Percentiles rank a stretch among this genome's conserved stretches.
phyloP scores from a whole-genome alignment of 2,329 filamentous ascomycete species.

The Rosellinia necatrix region DNA sequence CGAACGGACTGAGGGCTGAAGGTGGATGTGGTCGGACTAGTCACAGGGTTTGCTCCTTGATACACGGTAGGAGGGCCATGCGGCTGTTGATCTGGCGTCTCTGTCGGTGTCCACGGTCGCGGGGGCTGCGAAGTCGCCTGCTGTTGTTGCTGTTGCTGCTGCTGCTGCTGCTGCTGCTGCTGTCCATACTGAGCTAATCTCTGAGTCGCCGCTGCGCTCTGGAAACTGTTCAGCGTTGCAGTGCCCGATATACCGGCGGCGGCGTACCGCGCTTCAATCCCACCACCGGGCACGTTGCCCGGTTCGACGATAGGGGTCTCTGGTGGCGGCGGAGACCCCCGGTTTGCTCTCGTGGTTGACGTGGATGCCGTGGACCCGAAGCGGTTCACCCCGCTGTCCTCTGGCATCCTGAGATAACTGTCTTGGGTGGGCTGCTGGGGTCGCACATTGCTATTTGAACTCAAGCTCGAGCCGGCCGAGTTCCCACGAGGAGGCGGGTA shows the following conservation, averaged over 20 bases:
- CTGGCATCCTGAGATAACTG: slow-evolving; percentile 46
- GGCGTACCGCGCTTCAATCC: slow-evolving; percentile 90
- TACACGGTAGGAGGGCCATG: slow-evolving; percentile 92
- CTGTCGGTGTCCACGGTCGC: slow-evolving; percentile 94
- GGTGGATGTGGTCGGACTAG: slow-evolving; percentile 53
- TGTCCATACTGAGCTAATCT: slow-evolving; percentile 77
- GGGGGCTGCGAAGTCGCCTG: slow-evolving; percentile 51
- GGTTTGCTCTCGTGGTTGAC: slow-evolving; percentile 87
- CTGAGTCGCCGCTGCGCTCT: slow-evolving; percentile 82
- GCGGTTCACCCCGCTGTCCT: slow-evolving; percentile 60
- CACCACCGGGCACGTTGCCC: slow-evolving; percentile 70
- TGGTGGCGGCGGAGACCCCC: slow-evolving; percentile 91
- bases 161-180: slow-evolving; percentile 59
- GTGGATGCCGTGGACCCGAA: slow-evolving; percentile 85
- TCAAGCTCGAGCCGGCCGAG: slow-evolving; percentile 39
- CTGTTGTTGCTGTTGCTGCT: slow-evolving; percentile 68
- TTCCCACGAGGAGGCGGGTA: slow-evolving; percentile 60
- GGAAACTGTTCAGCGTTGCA: slow-evolving; percentile 77
- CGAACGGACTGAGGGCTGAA: slow-evolving; percentile 49
- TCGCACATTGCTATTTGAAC: slow-evolving; percentile 42
- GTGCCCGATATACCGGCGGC: slow-evolving; percentile 88
- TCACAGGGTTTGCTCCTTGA: slow-evolving; percentile 77
- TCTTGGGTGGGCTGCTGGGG: slow-evolving; percentile 36
- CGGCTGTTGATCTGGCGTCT: slow-evolving; percentile 81
- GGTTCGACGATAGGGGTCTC: slow-evolving; percentile 85